Evolutionary conservation across 192 early-diverging fungal genomes (phyloP), one percentile per base, ranked within the genome.

Genomic region (Dissophora ornata): DNA sequence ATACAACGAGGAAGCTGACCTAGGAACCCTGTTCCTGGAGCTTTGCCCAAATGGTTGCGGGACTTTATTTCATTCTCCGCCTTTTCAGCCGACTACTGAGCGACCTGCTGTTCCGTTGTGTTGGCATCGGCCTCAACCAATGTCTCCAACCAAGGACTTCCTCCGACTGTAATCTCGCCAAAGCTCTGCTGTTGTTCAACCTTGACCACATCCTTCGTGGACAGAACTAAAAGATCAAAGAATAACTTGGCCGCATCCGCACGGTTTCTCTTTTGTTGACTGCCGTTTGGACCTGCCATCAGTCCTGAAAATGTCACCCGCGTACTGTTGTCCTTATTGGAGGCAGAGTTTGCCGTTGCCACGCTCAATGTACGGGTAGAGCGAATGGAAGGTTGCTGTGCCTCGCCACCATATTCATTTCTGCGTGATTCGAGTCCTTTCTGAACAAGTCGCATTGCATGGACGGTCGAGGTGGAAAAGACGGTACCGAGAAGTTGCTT

Each of bases 181-280:
- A 89, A 99, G 34, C 96, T 75, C 51, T 87, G 79, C 9, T 83
- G 57, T 77, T 99, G 97, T 44, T 90, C 67, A 4, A 97, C 90
- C 28, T 92, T 82, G 41, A 99, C 80, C 79, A 96, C 85, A 67
- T 93, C 89, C 62, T 90, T 92, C 1, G 96, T 95, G 59, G 93
- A 90, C 38, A 99, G 81, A 5, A 97, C 92, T 32, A 99, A 81
- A 24, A 98, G 63, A 74, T 99, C 97, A 80, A 96, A 98, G 79
- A 99, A 99, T 46, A 95, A 71, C 50, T 88, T 87, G 29, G 90
- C 95, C 15, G 93, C 92, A 53, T 92, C 92, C 11, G 82, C 64
- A 25, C 90, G 85, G 32, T 83, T 87, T 15, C 79, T 81, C 38
- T 83, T 81, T 21, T 57, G 79, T 57, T 61, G 59, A 21, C 13